Base-by-base conservation (phyloP, 2,329 filamentous ascomycete genomes). In the Ophiostoma himal-ulmi region DNA sequence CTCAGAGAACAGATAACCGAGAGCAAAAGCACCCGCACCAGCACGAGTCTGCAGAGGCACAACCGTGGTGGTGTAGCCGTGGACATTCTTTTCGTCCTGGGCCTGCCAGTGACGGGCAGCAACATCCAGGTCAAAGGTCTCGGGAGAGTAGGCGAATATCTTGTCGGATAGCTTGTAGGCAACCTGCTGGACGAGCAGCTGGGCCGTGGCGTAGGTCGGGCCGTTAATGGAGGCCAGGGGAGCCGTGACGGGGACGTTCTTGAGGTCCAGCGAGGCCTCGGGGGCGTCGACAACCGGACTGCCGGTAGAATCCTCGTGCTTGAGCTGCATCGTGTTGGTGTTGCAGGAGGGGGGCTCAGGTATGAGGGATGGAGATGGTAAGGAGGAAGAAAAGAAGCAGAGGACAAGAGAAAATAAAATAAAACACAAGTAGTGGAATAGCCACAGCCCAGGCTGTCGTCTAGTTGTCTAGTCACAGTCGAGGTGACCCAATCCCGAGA, bases 1-100 rank as follows among this genome's bases (percentile, higher is more conserved):
- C 77, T 93, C 92, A 72, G 94, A 97, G 85, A 98, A 99, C 79
- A 98, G 92, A 82, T 99, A 99, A 71, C 95, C 95, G 67, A 99
- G 86, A 30, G 95, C 93, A 77, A 98, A 91, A 74, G 91, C 89
- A 70, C 94, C 95, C 69, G 95, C 95, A 71, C 95, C 95, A 70
- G 91, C 88, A 69, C 95, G 87, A 62, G 94, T 96, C 83, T 99
- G 91, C 77, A 97, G 88, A 34, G 91, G 82, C 72, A 94, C 85
- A 66, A 98, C 88, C 17, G 88, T 83, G 67, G 95, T 94, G 73
- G 88, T 82, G 77, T 94, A 91, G 75, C 92, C 92, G 81, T 94
- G 89, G 73, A 90, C 88, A 82, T 99, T 99, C 78, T 85, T 83
- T 78, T 93, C 89, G 73, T 86, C 83, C 73, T 87, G 82, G 37